Conservation (phyloP, 164 flowering plant species). For the Magnolia sinica region DNA sequence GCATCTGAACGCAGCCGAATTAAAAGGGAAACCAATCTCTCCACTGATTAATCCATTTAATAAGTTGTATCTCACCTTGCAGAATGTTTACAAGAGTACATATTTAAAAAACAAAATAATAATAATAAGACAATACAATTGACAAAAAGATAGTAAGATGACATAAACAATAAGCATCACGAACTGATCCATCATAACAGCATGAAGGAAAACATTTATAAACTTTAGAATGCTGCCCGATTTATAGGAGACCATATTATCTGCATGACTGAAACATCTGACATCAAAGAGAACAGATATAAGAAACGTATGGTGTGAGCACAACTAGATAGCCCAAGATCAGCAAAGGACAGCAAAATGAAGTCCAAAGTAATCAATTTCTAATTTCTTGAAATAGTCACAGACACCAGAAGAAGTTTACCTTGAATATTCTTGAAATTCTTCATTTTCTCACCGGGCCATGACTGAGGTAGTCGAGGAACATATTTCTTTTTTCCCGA, state of each 20-base stretch:
- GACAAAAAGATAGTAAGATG: too few species aligned
- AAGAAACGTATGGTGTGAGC: not conserved
- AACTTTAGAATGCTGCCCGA: not conserved
- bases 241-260: too few species aligned
- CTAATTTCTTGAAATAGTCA: not conserved
- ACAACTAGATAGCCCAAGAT: not conserved
- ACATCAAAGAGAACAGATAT: not conserved
- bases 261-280: not conserved
- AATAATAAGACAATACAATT: too few species aligned
- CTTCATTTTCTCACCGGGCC: slow-evolving; percentile 63
- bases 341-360: not conserved
- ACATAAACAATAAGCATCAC: too few species aligned
- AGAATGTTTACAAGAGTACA: not conserved
- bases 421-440: slow-evolving; percentile 54
- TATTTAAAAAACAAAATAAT: not conserved
- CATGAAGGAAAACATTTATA: not conserved
- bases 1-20: too few species aligned
- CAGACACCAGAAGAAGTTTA: slow-evolving; percentile 19
- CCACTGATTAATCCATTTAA: not conserved
- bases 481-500: slow-evolving; percentile 56
- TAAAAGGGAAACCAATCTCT: not conserved
- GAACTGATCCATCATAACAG: not conserved
- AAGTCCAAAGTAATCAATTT: too few species aligned
- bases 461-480: slow-evolving; percentile 51
- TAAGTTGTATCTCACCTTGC: not conserved